Evolutionary conservation across 495 filamentous ascomycete genomes (phyloP), one percentile per base, ranked within the genome.

Genomic region (Chaetomidium leptoderma): DNA sequence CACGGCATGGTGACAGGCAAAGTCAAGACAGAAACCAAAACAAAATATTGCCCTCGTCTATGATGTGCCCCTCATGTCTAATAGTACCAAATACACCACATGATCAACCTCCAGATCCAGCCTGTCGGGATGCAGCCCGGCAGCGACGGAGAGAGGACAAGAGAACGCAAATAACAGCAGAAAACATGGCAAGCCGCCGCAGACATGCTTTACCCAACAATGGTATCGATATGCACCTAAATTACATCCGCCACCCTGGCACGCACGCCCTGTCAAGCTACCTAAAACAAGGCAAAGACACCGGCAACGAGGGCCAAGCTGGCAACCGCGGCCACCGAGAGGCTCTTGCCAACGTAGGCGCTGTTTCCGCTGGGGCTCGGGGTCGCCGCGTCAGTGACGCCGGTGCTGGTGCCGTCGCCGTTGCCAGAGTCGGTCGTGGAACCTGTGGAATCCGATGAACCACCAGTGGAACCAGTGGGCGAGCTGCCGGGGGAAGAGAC

Each of bases 271-370:
- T 14, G 24, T 35, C 26, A 10, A 46, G 4, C 47, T 9, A 7
- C 53, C 58, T 66, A 68, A 30, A 68, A 54, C 21, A 68, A 48
- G 54, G 63, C 61, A 56, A 68, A 62, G 32, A 62, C 36, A 30
- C 60, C 66, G 29, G 57, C 63, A 40, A 66, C 48, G 35, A 68
- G 55, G 21, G 57, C 61, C 39, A 66, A 50, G 55, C 59, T 39
- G 39, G 44, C 60, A n/a, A 54, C 48, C 4, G 58, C 49, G 13
- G 54, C 60, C 0, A 43, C 49, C 32, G 63, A 65, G 14, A 63
- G 47, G 27, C 52, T 46, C 56, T 57, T 57, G 48, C 50, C 63
- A 2, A 60, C 51, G 53, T 48, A 35, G n/a, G 60, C 55, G 29
- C 29, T 39, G 47, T n/a, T 35, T 1, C 4, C 33, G 9, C 14